phyloP scores from a whole-genome alignment of 2,329 filamentous ascomycete genomes.

The Botryosphaeria dothidea region DNA sequence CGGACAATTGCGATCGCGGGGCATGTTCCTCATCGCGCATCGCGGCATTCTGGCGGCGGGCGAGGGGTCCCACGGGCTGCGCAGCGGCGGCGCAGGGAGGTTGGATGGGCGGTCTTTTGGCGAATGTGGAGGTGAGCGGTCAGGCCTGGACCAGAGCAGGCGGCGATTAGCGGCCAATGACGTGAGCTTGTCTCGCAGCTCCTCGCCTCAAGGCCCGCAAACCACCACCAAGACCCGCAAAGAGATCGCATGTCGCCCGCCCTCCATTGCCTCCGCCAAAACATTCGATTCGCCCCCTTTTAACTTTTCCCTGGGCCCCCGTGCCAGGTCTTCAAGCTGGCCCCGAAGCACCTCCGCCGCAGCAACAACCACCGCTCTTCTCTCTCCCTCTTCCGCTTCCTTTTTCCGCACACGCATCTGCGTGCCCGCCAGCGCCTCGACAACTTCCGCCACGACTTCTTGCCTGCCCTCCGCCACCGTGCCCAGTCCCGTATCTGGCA shows the following conservation, averaged over 20 bases:
- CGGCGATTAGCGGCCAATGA: constrained; percentile 2
- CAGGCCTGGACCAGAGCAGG: background rate
- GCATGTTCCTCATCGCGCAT: background rate
- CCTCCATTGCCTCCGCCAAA: background rate
- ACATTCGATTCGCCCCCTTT: background rate
- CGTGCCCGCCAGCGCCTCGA: constrained; percentile 67
- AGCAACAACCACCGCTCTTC: constrained; percentile 33
- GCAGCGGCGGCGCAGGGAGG: background rate
- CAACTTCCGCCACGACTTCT: constrained; percentile 71
- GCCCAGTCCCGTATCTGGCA: constrained; percentile 77
- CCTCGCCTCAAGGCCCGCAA: constrained; percentile 12
- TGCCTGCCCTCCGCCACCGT: constrained; percentile 69
- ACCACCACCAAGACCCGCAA: background rate
- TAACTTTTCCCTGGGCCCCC: constrained; percentile 1
- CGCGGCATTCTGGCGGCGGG: background rate
- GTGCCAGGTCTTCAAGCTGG: constrained; percentile 13
- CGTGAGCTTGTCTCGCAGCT: constrained; percentile 7
- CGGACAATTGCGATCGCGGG: background rate
- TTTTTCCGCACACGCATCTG: constrained; percentile 67
- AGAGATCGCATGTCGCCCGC: background rate
- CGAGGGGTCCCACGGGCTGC: background rate
- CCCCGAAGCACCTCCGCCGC: constrained; percentile 33
- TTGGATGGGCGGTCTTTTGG: background rate
- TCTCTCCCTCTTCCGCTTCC: constrained; percentile 58
- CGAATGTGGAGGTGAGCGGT: background rate